phyloP scores from a whole-genome alignment of 305 asterid species.

The Fraxinus xanthoxyloides region DNA sequence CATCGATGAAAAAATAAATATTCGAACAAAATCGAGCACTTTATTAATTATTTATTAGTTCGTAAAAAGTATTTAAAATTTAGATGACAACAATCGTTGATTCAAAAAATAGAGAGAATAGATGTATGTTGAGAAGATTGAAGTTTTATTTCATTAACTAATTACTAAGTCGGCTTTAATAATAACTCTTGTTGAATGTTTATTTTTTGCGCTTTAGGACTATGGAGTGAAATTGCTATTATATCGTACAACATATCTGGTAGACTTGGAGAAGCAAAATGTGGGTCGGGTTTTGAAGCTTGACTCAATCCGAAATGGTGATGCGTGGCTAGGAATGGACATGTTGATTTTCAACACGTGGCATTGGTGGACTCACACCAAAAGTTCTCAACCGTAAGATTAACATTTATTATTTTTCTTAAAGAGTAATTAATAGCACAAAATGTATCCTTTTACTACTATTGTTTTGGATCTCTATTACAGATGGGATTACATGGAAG shows the following conservation, averaged over 20 bases:
- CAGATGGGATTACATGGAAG: conserved; percentile 84
- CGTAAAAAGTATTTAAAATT: no score
- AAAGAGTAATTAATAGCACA: background rate
- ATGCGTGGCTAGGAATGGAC: conserved; percentile 81
- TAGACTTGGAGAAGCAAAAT: conserved; percentile 60
- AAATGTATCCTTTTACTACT: background rate
- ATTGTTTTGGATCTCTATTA: background rate
- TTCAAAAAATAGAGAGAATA: no score
- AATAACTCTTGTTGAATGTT: background rate
- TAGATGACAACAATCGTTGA: no score
- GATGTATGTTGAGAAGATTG: background rate
- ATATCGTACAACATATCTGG: conserved; percentile 70
- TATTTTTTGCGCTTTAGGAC: conserved; percentile 35
- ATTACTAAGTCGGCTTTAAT: background rate
- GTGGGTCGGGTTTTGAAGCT: conserved; percentile 63
- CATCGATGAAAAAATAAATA: no score
- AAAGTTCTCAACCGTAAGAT: conserved; percentile 69
- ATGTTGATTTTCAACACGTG: conserved; percentile 80
- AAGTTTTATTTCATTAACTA: no score
- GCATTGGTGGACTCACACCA: conserved; percentile 99
- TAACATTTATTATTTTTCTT: background rate
- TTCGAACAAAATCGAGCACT: no score
- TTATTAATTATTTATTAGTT: no score
- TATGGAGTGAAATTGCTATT: conserved; percentile 59
- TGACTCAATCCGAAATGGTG: conserved; percentile 62